phyloP scores from a whole-genome alignment of 2,329 filamentous ascomycete species.

The Myrmaecium sp. region DNA sequence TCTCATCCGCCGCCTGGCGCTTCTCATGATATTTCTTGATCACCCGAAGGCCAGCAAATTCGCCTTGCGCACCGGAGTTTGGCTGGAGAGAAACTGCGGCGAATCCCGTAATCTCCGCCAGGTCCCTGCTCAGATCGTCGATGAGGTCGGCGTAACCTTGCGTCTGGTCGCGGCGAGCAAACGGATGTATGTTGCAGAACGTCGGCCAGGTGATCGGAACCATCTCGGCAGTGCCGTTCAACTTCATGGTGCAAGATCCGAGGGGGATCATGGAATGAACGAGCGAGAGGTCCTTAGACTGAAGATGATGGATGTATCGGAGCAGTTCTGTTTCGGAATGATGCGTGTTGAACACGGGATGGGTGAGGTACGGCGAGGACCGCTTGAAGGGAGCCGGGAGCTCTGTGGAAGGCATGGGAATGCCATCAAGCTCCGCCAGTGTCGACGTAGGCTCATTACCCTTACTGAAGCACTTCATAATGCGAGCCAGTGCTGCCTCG shows the following conservation, averaged over 20 bases:
- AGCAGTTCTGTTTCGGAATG: slow-evolving; percentile 91
- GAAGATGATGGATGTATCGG: slow-evolving; percentile 81
- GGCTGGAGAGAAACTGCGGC: slow-evolving; percentile 79
- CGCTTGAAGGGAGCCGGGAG: slow-evolving; percentile 47
- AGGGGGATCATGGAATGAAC: slow-evolving; percentile 97
- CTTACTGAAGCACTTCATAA: slow-evolving; percentile 35
- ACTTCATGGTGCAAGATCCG: slow-evolving; percentile 96
- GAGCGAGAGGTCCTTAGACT: slow-evolving; percentile 85
- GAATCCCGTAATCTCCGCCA: slow-evolving; percentile 77
- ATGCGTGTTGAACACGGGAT: slow-evolving; percentile 87
- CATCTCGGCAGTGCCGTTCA: slow-evolving; percentile 91
- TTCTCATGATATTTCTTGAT: slow-evolving; percentile 73
- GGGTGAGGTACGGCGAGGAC: slow-evolving; percentile 61
- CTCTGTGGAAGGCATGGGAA: slow-evolving; percentile 9
- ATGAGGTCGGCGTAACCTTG: slow-evolving; percentile 57
- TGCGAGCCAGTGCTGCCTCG: slow-evolving; percentile 36
- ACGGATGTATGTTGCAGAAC: slow-evolving; percentile 69
- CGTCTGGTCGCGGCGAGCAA: slow-evolving; percentile 46
- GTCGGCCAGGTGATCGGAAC: slow-evolving; percentile 61
- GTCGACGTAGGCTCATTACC: slow-evolving; percentile 1
- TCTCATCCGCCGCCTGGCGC: slow-evolving; percentile 39
- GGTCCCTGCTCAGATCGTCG: slow-evolving; percentile 53
- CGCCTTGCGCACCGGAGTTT: slow-evolving; percentile 90
- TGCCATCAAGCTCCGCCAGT: slow-evolving; percentile 3
- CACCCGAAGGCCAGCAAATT: slow-evolving; percentile 76